Conservation (phyloP, 1,284 basidiomycete genomes). For the Quambalaria eucalypti region DNA sequence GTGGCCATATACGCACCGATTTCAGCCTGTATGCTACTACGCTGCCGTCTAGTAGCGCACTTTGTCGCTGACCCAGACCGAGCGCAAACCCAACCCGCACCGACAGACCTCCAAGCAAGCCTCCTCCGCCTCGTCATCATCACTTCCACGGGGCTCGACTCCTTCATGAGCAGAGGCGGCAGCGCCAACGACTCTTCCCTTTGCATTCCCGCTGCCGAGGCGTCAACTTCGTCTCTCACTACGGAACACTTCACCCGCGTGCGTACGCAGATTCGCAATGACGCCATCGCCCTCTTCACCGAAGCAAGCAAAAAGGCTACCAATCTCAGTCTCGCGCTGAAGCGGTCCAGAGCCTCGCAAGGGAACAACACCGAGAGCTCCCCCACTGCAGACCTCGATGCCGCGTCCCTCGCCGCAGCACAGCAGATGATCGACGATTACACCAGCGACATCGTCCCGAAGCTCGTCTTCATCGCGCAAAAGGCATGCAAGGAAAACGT, state of each 20-base stretch:
- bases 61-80: too few species aligned
- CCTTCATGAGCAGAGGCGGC: not conserved
- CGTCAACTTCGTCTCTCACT: too few species aligned
- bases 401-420: conserved; percentile 2
- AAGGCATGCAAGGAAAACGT: conserved; percentile 1
- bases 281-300: not conserved
- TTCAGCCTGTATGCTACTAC: too few species aligned
- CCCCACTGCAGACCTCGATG: not conserved
- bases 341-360: not conserved
- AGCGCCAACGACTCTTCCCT: not conserved
- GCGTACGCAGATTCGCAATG: not conserved
- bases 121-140: not conserved
- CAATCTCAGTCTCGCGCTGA: not conserved
- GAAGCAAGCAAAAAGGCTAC: not conserved
- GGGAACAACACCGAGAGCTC: not conserved
- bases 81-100: too few species aligned
- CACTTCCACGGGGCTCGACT: not conserved
- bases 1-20: too few species aligned
- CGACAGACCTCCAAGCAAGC: not conserved
- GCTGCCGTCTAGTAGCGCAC: too few species aligned
- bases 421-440: conserved; percentile 1
- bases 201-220: not conserved
- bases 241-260: not conserved
- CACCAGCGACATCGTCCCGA: conserved; percentile 2
- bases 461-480: conserved; percentile 1